Base-by-base conservation (phyloP, 2,329 filamentous ascomycete genomes). In the Sclerotinia minor region DNA sequence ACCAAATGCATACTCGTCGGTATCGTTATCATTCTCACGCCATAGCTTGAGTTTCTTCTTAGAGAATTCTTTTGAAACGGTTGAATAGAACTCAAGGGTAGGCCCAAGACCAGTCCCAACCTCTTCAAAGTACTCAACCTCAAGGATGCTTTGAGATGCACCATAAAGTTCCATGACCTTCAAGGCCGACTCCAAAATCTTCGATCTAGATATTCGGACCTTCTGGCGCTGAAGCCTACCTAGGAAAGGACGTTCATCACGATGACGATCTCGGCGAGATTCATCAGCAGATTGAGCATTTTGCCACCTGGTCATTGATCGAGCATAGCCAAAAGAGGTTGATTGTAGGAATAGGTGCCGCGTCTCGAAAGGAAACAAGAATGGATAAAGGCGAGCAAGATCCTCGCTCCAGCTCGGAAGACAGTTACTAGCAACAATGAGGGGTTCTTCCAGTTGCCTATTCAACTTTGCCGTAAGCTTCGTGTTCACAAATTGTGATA, bases 101-200 rank as follows among this genome's bases (percentile, higher is more conserved):
- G 95, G 95, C 0, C 95, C 95, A 57, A 99, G 84, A 58, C 95
- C 95, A 32, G 96, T 99, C 67, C 95, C 95, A 29, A 99, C 95
- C 80, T 99, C 95, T 75, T 98, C 95, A 73, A 99, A 99, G 76
- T 99, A 99, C 76, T 99, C 96, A 2, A 99, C 94, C 76, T 99
- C 95, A 0, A 99, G 81, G 38, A 98, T 92, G 77, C 94, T 98
- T 69, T 96, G 92, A 0, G 94, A 96, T n/a, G 92, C 92, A 0
- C 95, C 95, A 75, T 99, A 99, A 3, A 98, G 85, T 74, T 99
- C 94, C 94, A 99, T 98, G 41, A 99, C 95, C 79, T 99, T 99
- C 78, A 98, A 84, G 0, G 95, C 95, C 19, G 95, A 98, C 77
- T 99, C 95, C 9, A 99, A 83, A 57, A 99, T 97, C 75, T 96